phyloP scores from a whole-genome alignment of 2,329 filamentous ascomycete species.

The Zymoseptoria passerinii region DNA sequence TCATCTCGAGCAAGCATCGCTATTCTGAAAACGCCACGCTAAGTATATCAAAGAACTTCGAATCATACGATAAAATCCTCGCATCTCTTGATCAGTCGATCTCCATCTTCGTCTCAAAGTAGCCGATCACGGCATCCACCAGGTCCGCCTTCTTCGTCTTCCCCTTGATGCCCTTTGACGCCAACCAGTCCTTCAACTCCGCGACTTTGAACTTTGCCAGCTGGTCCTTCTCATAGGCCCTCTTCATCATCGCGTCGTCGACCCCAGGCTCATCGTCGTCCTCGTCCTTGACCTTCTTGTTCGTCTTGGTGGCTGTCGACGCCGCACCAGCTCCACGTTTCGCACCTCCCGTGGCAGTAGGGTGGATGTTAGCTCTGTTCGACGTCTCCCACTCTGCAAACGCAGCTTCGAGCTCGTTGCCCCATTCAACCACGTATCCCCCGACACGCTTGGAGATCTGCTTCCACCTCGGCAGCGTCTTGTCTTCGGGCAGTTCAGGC shows the following conservation, averaged over 20 bases:
- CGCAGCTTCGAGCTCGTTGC: conserved; percentile 56
- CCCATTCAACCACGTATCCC: conserved; percentile 69
- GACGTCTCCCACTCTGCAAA: conserved; percentile 35
- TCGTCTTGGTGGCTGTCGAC: conserved; percentile 19
- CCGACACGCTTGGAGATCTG: conserved; percentile 87
- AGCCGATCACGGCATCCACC: conserved; percentile 29
- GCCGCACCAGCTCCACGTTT: conserved; percentile 36
- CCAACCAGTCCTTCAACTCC: conserved; percentile 28
- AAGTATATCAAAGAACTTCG: neutral
- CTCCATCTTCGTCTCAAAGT: conserved; percentile 32
- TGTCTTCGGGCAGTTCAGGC: conserved; percentile 64
- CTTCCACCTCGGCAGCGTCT: conserved; percentile 72
- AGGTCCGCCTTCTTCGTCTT: conserved; percentile 28
- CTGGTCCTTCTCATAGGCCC: conserved; percentile 35
- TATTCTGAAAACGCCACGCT: neutral
- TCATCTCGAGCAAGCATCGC: neutral
- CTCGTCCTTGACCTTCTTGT: conserved; percentile 41
- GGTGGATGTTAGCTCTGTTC: conserved; percentile 31
- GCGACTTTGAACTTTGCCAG: conserved; percentile 34
- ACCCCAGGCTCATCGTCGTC: conserved; percentile 26
- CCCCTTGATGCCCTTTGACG: conserved; percentile 20
- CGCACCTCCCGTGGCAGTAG: conserved; percentile 34
- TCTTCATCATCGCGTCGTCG: conserved; percentile 39
- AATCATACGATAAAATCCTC: neutral
- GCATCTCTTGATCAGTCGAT: conserved; percentile 13